Conservation (phyloP, 2,329 filamentous ascomycete genomes). For the Cladosporium sp. region DNA sequence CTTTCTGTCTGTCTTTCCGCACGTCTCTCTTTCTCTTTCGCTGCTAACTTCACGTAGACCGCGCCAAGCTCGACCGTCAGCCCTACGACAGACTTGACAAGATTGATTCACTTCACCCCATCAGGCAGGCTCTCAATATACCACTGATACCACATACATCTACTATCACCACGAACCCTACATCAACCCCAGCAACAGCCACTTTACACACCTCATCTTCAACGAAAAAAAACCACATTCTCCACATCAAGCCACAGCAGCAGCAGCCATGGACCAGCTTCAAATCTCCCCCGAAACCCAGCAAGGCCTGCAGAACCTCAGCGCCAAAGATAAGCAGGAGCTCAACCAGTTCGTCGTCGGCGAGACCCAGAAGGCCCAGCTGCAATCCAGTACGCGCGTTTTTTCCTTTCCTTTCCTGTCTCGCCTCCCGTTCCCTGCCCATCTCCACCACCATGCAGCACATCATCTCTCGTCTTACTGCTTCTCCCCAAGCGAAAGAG, state of each 20-base stretch:
- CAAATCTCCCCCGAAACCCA: conserved; percentile 25
- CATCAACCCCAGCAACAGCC: too few species aligned
- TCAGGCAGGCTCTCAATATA: not conserved
- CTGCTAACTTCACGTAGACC: too few species aligned
- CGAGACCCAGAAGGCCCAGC: conserved; percentile 79
- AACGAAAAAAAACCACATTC: too few species aligned
- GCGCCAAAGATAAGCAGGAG: conserved; percentile 60
- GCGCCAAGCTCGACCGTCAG: too few species aligned
- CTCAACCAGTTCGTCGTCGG: conserved; percentile 80
- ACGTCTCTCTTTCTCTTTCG: too few species aligned
- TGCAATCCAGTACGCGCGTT: conserved; percentile 43
- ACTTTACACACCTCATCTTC: too few species aligned
- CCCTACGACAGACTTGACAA: not conserved
- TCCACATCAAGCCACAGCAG: too few species aligned
- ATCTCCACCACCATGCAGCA: too few species aligned
- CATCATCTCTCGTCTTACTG: too few species aligned
- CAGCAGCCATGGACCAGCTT: conserved; percentile 25
- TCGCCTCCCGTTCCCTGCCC: not conserved
- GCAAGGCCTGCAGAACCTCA: conserved; percentile 25
- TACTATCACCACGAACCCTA: not conserved
- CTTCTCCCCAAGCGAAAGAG: too few species aligned
- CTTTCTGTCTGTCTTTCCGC: too few species aligned
- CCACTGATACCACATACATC: not conserved
- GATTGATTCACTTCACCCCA: conserved; percentile 7
- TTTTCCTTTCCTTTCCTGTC: too few species aligned